Conservation (phyloP, 2,329 filamentous ascomycete genomes). For the Graphilbum ipis-grandicollis region DNA sequence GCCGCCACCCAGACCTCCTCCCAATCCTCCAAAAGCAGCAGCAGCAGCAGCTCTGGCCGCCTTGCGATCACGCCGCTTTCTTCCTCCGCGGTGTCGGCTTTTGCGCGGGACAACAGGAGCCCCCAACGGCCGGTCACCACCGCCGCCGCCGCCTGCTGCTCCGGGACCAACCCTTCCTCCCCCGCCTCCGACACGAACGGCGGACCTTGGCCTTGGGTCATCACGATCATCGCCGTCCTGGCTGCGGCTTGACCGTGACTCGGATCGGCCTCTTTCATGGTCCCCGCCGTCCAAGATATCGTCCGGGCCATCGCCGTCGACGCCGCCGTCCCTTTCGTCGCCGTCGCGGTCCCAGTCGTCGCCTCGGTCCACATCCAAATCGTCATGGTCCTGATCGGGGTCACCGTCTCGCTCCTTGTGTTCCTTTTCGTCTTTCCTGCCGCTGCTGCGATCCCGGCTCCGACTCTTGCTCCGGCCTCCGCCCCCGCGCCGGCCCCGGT, state of each 20-base stretch:
- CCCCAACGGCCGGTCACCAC: not conserved
- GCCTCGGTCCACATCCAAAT: not conserved
- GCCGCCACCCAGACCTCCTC: too few relatives aligned
- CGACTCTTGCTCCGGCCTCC: too few relatives aligned
- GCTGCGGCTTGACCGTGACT: constrained; percentile 11
- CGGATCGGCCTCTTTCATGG: not conserved
- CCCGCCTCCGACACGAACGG: not conserved
- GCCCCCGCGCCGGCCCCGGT: too few relatives aligned
- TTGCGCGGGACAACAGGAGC: constrained; percentile 1
- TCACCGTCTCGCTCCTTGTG: not conserved
- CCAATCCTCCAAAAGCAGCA: too few relatives aligned
- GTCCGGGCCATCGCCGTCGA: not conserved
- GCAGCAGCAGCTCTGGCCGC: too few relatives aligned
- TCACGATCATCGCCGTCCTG: not conserved
- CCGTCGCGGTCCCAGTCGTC: constrained; percentile 9
- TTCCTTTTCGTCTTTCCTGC: not conserved
- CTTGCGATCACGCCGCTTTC: not conserved
- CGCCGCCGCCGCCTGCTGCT: not conserved
- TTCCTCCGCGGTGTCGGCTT: constrained; percentile 6
- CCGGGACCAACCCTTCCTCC: not conserved
- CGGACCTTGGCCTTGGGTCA: not conserved
- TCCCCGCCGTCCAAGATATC: not conserved
- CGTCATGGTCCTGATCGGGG: not conserved
- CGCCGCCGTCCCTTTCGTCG: constrained; percentile 15
- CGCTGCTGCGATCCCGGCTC: not conserved